A percentile compares a stretch with the other conserved stretches of the same genome.
phyloP scores from a whole-genome alignment of 1,284 basidiomycete genomes.

The Trichosporon coremiiforme region DNA sequence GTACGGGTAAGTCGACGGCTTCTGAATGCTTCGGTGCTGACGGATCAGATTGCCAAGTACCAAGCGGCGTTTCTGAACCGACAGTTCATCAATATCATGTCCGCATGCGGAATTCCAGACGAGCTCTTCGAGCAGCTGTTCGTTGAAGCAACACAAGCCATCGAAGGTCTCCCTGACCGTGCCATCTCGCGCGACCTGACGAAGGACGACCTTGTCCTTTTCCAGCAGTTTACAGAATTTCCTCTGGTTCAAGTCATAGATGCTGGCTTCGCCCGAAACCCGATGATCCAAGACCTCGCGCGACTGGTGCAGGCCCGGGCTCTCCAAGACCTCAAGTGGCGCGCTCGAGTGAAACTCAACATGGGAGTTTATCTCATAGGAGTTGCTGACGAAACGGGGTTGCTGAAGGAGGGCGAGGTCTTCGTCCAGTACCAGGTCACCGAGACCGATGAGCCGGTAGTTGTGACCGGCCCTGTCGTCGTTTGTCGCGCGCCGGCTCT shows the following conservation, averaged over 20 bases:
- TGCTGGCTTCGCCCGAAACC: slow-evolving; percentile 48
- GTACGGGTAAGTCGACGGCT: slow-evolving; percentile 41
- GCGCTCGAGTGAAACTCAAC: slow-evolving; percentile 48
- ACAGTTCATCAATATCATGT: slow-evolving; percentile 57
- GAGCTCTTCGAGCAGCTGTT: slow-evolving; percentile 48
- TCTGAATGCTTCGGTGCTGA: too few species aligned
- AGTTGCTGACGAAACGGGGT: slow-evolving; percentile 51
- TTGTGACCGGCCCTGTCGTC: slow-evolving; percentile 47
- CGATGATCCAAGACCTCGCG: slow-evolving; percentile 50
- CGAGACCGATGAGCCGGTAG: slow-evolving; percentile 33
- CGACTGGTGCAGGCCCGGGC: slow-evolving; percentile 49
- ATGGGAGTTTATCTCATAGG: slow-evolving; percentile 53
- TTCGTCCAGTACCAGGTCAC: slow-evolving; percentile 55
- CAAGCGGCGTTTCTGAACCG: slow-evolving; percentile 55
- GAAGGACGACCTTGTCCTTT: slow-evolving; percentile 36
- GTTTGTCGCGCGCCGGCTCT: slow-evolving; percentile 55
- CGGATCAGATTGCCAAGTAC: slow-evolving; percentile 51
- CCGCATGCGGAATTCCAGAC: slow-evolving; percentile 48
- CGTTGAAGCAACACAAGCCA: slow-evolving; percentile 39
- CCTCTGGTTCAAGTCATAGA: slow-evolving; percentile 46
- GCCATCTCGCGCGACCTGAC: slow-evolving; percentile 32
- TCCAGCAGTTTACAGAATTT: slow-evolving; percentile 45
- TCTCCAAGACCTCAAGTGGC: slow-evolving; percentile 56
- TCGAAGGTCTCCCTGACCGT: slow-evolving; percentile 42
- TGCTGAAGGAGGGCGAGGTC: slow-evolving; percentile 50